Evolutionary conservation across 768 basidiomycete genomes (phyloP), one percentile per base, ranked within the genome.

Genomic region (Rhizopogon roseolus): DNA sequence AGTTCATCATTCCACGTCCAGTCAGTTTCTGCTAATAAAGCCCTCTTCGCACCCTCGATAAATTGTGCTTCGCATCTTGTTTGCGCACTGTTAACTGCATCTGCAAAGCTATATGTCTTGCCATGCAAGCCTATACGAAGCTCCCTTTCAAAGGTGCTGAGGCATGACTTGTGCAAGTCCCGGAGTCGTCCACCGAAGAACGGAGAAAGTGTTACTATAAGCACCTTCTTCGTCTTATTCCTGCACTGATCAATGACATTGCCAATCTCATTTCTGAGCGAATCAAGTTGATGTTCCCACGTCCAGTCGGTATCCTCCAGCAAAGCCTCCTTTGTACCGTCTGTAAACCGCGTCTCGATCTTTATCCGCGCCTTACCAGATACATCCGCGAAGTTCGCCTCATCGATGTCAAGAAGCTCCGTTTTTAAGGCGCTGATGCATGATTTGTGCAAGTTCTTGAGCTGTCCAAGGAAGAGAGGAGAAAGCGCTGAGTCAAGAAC

Each of bases 141-240:
- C 49, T 85, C 84, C 45, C 81, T 78, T 72, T 93, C 90, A 75
- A 96, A 99, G 11, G 77, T 66, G 4, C 81, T 77, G 5, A 97
- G 78, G 50, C 82, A 87, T 8, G 74, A 64, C 67, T 93, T 98
- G 75, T 98, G 96, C 43, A 97, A 70, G 69, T 98, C 98, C 75
- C 98, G 98, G 55, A 98, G 79, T 64, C 98, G 96, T 0, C 95
- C 93, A 13, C 96, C 76, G 81, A 93, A 98, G 14, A 97, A 78
- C 1, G 95, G 87, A 1, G 84, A 87, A 6, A 98, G 82, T 0
- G 83, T 81, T 0, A 80, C 73, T 49, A 89, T 63, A 11, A 99
- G 81, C 91, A 95, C 96, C 79, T 99, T 99, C 79, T 96, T 96
- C 45, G 95, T 98, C 73, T 99, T 96, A 63, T 99, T 91, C 68